phyloP scores from a whole-genome alignment of 805 yeast species.

The Ogataea nitratoaversa region DNA sequence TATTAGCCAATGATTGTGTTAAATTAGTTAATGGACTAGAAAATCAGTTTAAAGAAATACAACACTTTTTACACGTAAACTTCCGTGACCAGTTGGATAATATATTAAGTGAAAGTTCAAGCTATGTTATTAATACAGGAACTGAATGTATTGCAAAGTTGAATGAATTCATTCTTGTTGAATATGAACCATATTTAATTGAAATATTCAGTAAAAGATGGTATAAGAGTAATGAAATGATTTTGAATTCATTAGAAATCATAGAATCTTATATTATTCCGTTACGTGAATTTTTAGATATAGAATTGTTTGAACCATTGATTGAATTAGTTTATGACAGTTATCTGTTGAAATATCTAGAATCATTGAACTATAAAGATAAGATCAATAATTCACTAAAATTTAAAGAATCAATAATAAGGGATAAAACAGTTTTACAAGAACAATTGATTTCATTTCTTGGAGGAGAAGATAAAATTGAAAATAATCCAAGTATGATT shows the following conservation, averaged over 20 bases:
- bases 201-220: conserved; percentile 26
- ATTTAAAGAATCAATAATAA: conserved; percentile 46
- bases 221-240: conserved; percentile 26
- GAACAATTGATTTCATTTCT: conserved; percentile 44
- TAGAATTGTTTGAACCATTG: conserved; percentile 27
- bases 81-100: conserved; percentile 22
- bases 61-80: conserved; percentile 18
- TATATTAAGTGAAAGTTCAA: conserved; percentile 15
- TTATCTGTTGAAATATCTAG: conserved; percentile 35
- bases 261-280: conserved; percentile 27
- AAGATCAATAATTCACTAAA: conserved; percentile 28
- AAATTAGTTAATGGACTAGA: conserved; percentile 28
- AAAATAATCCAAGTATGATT: no score
- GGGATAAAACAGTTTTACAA: conserved; percentile 57
- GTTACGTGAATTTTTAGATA: conserved; percentile 25
- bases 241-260: conserved; percentile 23
- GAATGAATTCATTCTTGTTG: conserved; percentile 22
- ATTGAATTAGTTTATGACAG: conserved; percentile 33
- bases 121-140: conserved; percentile 22
- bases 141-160: conserved; percentile 24
- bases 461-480: no score
- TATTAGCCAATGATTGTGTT: conserved; percentile 29
- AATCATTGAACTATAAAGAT: conserved; percentile 18
- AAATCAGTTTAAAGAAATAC: conserved; percentile 16
- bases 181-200: conserved; percentile 20